Base-by-base conservation (phyloP, 179 eudicot genomes). In the Gypsophila paniculata region DNA sequence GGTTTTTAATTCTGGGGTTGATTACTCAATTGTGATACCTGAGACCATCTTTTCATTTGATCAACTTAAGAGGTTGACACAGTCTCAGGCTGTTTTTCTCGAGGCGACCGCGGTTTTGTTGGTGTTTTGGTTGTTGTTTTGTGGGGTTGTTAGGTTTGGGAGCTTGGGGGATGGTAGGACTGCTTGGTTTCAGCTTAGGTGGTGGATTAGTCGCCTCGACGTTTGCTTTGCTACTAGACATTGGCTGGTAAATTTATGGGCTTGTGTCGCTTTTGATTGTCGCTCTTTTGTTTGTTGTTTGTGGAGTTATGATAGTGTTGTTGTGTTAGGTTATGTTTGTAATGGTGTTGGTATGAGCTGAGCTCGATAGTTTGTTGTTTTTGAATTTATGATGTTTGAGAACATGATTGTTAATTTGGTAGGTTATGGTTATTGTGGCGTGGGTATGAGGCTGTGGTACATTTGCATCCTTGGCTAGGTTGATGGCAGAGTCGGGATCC, bases 161-260 rank as follows among this genome's bases (percentile, higher is more conserved):
- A 85, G 75, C 66, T 82, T 93, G 51, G 85, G 90, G 2, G 87
- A 85, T 73, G 98, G 98, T 8, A 77, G 85, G 23, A 74, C 68
- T 34, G 21, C 76, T 57, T 89, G 96, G 97, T 94, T 91, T 62
- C 79, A 75, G 82, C 79, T 91, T 66, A 77, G 99, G 21, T 91
- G 99, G 99, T 88, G 91, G 97, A 94, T 94, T 51, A 89, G 96
- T 64, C 91, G 97, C 46, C 78, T 94, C 58, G 99, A 94, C 77
- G 48, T 94, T 70, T 78, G 83, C 58, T 94, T 88, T 77, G 75
- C 99, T 22, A 89, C 99, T 8, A 79, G 94, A 19, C 97, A 94
- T 82, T 90, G 92, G 96, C 91, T 94, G 80, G 97, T 91, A 82
- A 51, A 29, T 29, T 29, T 29, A 29, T 12, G 14, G 3, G 17